Evolutionary conservation across 2,329 filamentous ascomycete species (phyloP).

Genomic region (Passalora sequoiae): DNA sequence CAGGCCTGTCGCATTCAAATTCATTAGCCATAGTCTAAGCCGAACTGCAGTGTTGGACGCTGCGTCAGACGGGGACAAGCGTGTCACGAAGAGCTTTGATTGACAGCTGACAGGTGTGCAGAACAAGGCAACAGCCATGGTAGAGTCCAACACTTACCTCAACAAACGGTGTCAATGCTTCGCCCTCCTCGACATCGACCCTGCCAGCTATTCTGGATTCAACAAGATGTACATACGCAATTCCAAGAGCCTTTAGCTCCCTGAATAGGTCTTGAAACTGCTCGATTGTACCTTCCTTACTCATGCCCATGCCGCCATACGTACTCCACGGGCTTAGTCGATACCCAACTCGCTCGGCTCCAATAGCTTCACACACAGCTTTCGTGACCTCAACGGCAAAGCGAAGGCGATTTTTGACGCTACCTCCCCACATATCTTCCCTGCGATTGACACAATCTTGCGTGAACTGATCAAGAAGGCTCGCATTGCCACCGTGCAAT

Average conservation of each 20-base stretch:
- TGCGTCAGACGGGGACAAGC: no score
- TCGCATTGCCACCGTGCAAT: conserved; percentile 44
- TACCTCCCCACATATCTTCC: conserved; percentile 46
- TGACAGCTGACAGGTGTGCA: no score
- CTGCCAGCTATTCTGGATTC: conserved; percentile 51
- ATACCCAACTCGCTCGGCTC: conserved; percentile 49
- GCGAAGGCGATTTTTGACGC: conserved; percentile 46
- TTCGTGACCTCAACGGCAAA: conserved; percentile 52
- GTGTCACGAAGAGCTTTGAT: no score
- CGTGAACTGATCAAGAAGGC: conserved; percentile 62
- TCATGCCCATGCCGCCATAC: conserved; percentile 48
- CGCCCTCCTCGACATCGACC: conserved; percentile 31
- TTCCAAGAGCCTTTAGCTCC: conserved; percentile 47
- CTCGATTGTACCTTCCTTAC: conserved; percentile 57
- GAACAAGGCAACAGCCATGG: no score
- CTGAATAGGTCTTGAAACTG: conserved; percentile 58
- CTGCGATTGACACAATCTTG: conserved; percentile 54
- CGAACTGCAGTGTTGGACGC: no score
- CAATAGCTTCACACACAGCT: conserved; percentile 48
- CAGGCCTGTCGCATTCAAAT: no score
- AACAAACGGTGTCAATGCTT: conserved; percentile 44
- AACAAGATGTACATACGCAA: conserved; percentile 60
- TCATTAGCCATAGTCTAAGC: no score
- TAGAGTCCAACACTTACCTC: no score
- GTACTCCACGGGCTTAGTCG: conserved; percentile 55